A percentile compares a stretch with the other conserved stretches of the same genome.
phyloP scores from a whole-genome alignment of 768 basidiomycete genomes.

The Mycena albidolilacea region DNA sequence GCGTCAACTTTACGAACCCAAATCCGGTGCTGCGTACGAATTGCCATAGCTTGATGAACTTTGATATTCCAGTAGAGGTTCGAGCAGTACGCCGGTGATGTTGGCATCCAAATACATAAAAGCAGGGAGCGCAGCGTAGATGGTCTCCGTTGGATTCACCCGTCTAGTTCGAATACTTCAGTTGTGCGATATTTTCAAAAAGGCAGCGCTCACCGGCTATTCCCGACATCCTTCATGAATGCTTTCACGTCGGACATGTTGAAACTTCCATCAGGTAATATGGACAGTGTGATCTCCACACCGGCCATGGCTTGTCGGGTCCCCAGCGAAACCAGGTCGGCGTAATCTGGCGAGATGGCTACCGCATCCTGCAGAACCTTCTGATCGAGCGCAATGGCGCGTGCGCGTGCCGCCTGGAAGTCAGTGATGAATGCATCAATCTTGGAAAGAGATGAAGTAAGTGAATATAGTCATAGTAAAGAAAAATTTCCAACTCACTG shows the following conservation, averaged over 20 bases:
- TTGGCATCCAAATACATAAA: slow-evolving; percentile 45
- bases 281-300: slow-evolving; percentile 62
- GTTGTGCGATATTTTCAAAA: background rate
- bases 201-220: slow-evolving; percentile 47
- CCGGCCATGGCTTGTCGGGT: slow-evolving; percentile 62
- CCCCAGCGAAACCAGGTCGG: slow-evolving; percentile 58
- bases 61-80: slow-evolving; percentile 54
- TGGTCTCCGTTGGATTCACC: slow-evolving; percentile 48
- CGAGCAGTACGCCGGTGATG: slow-evolving; percentile 47
- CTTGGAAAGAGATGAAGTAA: slow-evolving; percentile 43
- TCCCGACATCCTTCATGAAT: slow-evolving; percentile 65
- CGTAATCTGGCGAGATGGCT: slow-evolving; percentile 56
- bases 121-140: slow-evolving; percentile 47
- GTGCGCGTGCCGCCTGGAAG: slow-evolving; percentile 52
- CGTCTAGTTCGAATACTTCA: background rate
- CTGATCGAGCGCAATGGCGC: slow-evolving; percentile 58
- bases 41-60: slow-evolving; percentile 40
- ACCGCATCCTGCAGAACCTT: slow-evolving; percentile 54
- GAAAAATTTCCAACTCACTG: slow-evolving; percentile 47
- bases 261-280: slow-evolving; percentile 45
- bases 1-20: slow-evolving; percentile 41
- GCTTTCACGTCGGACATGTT: slow-evolving; percentile 59
- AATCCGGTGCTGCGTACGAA: slow-evolving; percentile 49
- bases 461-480: no score
- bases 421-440: slow-evolving; percentile 58